A percentile compares a stretch with the other conserved stretches of the same genome.
Conservation (phyloP, 169 alveolate species). For the Cryptosporidium sp. region DNA sequence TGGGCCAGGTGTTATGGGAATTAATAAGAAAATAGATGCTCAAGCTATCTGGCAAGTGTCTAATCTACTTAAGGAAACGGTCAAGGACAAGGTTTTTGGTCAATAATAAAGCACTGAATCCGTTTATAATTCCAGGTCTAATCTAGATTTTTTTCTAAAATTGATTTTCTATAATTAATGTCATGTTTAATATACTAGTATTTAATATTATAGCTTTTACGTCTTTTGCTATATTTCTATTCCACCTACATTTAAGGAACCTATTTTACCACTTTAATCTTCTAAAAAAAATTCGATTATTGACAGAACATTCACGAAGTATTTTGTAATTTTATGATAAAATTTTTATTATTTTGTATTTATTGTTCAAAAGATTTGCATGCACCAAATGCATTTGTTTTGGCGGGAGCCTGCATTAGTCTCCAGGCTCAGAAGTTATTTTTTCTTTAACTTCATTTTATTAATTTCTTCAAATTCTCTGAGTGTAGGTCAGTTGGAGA, state of each 20-base stretch:
- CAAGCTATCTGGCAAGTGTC: conserved; percentile 72
- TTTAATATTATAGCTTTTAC: too few species aligned
- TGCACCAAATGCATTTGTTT: background rate
- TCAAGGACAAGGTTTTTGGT: conserved; percentile 70
- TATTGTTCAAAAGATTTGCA: too few species aligned
- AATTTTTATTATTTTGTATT: too few species aligned
- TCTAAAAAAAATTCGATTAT: too few species aligned
- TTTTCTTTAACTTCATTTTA: too few species aligned
- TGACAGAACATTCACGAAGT: too few species aligned
- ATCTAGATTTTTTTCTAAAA: background rate
- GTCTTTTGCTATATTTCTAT: background rate
- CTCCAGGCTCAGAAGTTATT: too few species aligned
- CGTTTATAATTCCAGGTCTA: background rate
- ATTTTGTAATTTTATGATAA: too few species aligned
- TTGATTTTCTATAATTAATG: background rate
- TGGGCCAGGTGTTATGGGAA: background rate
- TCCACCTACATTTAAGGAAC: too few species aligned
- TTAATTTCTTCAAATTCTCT: background rate
- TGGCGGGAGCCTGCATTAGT: background rate
- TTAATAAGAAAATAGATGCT: conserved; percentile 32
- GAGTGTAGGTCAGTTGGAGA: background rate
- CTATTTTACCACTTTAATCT: background rate
- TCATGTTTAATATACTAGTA: background rate
- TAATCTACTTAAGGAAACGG: conserved; percentile 67
- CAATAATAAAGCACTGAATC: background rate